Conservation (phyloP, 2,329 filamentous ascomycete genomes). For the Pseudogymnoascus sp. region DNA sequence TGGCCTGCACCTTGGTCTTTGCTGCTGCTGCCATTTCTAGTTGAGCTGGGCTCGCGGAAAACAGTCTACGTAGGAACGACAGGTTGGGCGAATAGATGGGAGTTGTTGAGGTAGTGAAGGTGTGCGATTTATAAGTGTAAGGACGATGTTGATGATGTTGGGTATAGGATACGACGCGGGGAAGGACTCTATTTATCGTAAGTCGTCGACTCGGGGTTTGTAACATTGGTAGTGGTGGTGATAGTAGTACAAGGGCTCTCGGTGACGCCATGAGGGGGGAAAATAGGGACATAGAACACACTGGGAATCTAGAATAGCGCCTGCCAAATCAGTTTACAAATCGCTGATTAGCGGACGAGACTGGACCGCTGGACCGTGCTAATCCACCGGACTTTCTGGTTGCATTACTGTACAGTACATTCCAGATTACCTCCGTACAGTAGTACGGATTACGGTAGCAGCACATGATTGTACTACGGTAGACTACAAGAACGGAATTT, state of each 20-base stretch:
- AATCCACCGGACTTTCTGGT: neutral
- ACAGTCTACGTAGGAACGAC: conserved; percentile 69
- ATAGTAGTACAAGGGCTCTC: neutral
- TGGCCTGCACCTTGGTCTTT: conserved; percentile 72
- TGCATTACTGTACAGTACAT: neutral
- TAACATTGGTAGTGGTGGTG: conserved; percentile 4
- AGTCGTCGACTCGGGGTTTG: conserved; percentile 7
- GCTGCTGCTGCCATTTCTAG: conserved; percentile 73
- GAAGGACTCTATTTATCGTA: conserved; percentile 11
- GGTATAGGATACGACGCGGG: neutral
- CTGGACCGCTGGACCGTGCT: neutral
- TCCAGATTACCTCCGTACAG: no score
- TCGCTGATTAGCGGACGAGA: neutral
- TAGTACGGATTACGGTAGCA: neutral
- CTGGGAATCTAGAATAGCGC: neutral
- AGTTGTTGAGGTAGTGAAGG: neutral
- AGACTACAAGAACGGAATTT: neutral
- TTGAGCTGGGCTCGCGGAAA: conserved; percentile 51
- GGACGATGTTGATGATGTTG: neutral
- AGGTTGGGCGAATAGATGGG: conserved; percentile 36
- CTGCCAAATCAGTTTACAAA: conserved; percentile 8
- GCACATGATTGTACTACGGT: neutral
- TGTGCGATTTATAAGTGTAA: neutral
- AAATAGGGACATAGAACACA: neutral
- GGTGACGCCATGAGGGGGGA: neutral